Base-by-base conservation (phyloP, 805 yeast species). In the Saturnispora serradocipensis region DNA sequence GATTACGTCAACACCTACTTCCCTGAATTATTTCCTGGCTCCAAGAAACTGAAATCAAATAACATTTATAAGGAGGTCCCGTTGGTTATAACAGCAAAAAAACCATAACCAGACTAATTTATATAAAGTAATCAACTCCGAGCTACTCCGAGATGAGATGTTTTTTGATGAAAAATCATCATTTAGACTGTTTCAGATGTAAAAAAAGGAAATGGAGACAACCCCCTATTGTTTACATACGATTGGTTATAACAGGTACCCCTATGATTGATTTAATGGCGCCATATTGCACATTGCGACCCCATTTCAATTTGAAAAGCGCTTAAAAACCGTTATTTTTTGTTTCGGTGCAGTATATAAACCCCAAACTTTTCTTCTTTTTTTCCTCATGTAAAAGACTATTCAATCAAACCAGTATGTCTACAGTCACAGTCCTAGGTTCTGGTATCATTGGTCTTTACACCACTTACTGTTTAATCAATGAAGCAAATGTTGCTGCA, bases 391-490 rank as follows among this genome's bases (percentile, higher is more conserved):
- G 6, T 34, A 22, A 15, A 18, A 18, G 18, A 8, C 8, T 20
- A n/a, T 18, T 15, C 15, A 35, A 8, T 35, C 11, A 16, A 24
- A 18, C 42, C 42, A 44, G 7, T 4, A 49, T 49, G 59, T 46
- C 60, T 3, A 48, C 54, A 30, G 58, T 55, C 49, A 66, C 62
- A 42, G 62, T 66, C 30, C 42, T 63, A 30, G 82, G 88, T 5
- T 71, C 85, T 4, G 88, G 89, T 16, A 80, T 84, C 38, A 69
- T 81, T 53, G 88, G 89, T 30, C 70, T 84, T 7, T 83, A 83
- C 64, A 82, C 88, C 13, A 73, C 78, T 1, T 74, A 70, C 57
- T 69, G 73, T 48, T 69, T 84, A 11, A 55, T 79, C 34, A 71
- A 73, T 25, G 66, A 71, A 13, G 67, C 67, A 10, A 70, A 72